These are phyloP conservation scores for Amphichorda felina DNA, from an alignment of 2,329 filamentous ascomycete species.

Conservation along the genomic window DNA sequence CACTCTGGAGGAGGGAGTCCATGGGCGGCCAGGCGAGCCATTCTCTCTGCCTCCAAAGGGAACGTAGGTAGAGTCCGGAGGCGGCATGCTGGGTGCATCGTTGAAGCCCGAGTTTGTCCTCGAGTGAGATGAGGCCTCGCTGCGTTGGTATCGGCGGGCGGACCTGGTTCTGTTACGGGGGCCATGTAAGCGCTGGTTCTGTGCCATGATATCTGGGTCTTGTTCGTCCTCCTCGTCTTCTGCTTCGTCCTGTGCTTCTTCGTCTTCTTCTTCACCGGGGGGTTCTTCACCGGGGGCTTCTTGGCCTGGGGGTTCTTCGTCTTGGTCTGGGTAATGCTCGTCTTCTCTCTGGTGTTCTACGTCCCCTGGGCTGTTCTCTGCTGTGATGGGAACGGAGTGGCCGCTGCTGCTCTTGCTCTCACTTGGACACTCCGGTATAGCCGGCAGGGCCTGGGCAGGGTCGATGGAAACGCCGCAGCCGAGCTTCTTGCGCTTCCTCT, in stretches of 20 bases:
- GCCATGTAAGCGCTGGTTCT: constrained; percentile 3
- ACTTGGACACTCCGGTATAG: constrained; percentile 36
- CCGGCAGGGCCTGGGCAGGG: constrained; percentile 23
- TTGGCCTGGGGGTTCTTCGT: no score
- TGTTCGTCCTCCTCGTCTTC: neutral
- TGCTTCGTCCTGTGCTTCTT: neutral
- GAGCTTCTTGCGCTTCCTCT: constrained; percentile 20
- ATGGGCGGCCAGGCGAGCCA: constrained; percentile 42
- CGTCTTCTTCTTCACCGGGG: no score
- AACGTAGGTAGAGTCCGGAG: constrained; percentile 52
- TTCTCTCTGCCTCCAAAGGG: constrained; percentile 37
- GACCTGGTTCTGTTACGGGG: constrained; percentile 9
- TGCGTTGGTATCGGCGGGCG: constrained; percentile 35
- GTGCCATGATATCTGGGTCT: constrained; percentile 1
- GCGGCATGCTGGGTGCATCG: constrained; percentile 43
- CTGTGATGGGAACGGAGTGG: constrained; percentile 8
- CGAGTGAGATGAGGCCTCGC: constrained; percentile 33
- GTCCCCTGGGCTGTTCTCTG: neutral
- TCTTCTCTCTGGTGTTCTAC: no score
- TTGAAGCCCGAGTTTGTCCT: constrained; percentile 40
- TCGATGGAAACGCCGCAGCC: constrained; percentile 13
- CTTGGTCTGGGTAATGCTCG: no score
- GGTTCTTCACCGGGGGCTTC: no score
- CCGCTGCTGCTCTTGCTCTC: constrained; percentile 12
- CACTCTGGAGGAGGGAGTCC: constrained; percentile 38